A percentile compares a stretch with the other conserved stretches of the same genome.
Conservation (phyloP, 2,329 filamentous ascomycete species). For the Metarhizium anisopliae region DNA sequence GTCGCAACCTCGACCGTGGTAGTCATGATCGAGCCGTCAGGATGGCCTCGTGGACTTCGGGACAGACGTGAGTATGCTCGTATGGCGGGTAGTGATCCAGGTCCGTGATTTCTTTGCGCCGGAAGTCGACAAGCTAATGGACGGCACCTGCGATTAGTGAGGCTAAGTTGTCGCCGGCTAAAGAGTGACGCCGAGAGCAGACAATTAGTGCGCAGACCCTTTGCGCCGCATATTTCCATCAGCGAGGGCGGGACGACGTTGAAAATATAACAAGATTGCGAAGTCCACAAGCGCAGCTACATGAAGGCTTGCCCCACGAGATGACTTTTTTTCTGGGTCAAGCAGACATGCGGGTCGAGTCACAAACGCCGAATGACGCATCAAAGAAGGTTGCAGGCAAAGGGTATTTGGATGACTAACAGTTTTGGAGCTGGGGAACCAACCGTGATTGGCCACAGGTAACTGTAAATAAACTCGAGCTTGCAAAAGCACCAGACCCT, state of each 20-base stretch:
- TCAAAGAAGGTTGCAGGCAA: too few species aligned
- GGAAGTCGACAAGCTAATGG: background rate
- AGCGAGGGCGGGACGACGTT: background rate
- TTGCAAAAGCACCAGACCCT: too few species aligned
- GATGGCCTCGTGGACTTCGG: background rate
- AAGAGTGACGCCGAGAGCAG: background rate
- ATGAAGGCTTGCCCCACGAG: background rate
- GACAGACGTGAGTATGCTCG: background rate
- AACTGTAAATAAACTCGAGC: too few species aligned
- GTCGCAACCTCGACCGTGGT: constrained; percentile 66
- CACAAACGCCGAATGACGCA: too few species aligned
- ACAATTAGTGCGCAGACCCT: background rate
- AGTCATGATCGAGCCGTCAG: constrained; percentile 47
- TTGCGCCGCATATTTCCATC: constrained; percentile 6
- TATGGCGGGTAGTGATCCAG: background rate
- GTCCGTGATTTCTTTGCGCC: background rate
- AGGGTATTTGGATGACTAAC: too few species aligned
- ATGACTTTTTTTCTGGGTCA: background rate
- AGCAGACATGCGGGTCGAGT: too few species aligned
- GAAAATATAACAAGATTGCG: background rate
- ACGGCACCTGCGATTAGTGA: background rate
- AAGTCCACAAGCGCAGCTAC: background rate
- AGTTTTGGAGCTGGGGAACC: too few species aligned
- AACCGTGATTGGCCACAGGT: too few species aligned
- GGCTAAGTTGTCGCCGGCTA: background rate